Evolutionary conservation across 805 yeast genomes (phyloP).

Genomic region (Metschnikowia bowlesiae): DNA sequence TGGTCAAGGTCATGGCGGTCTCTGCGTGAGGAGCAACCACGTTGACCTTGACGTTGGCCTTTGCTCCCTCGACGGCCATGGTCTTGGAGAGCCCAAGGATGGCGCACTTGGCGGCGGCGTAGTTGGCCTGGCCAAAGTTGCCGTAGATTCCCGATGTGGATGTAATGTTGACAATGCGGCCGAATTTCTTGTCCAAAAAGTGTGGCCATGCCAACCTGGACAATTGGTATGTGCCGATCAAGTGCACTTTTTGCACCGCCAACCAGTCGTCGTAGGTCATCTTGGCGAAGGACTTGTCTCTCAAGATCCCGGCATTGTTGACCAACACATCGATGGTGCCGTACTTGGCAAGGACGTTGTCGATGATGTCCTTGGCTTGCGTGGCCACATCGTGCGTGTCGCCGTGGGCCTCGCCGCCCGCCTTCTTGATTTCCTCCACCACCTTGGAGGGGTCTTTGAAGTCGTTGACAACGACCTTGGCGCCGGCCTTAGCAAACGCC

Average conservation of each 20-base stretch:
- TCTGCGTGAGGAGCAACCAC: slow-evolving; percentile 97
- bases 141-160: slow-evolving; percentile 98
- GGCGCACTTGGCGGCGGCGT: slow-evolving; percentile 89
- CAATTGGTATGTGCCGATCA: slow-evolving; percentile 74
- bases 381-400: slow-evolving; percentile 78
- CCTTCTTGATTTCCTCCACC: slow-evolving; percentile 66
- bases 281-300: slow-evolving; percentile 84
- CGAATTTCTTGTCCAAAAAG: slow-evolving; percentile 71
- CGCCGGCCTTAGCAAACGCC: slow-evolving; percentile 84
- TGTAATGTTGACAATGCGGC: slow-evolving; percentile 81
- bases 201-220: slow-evolving; percentile 92
- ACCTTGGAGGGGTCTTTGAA: slow-evolving; percentile 68
- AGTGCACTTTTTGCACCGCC: slow-evolving; percentile 73
- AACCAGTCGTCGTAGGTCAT: slow-evolving; percentile 85
- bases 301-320: slow-evolving; percentile 91
- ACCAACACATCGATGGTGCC: slow-evolving; percentile 83
- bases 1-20: slow-evolving; percentile 92
- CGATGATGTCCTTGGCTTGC: slow-evolving; percentile 69
- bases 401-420: slow-evolving; percentile 78
- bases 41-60: slow-evolving; percentile 68
- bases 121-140: slow-evolving; percentile 95
- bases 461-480: slow-evolving; percentile 92
- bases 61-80: slow-evolving; percentile 86
- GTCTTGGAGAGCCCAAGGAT: slow-evolving; percentile 82
- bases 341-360: slow-evolving; percentile 68